phyloP scores from a whole-genome alignment of 176 grass and related monocot species.

The Bonia amplexicaulis region DNA sequence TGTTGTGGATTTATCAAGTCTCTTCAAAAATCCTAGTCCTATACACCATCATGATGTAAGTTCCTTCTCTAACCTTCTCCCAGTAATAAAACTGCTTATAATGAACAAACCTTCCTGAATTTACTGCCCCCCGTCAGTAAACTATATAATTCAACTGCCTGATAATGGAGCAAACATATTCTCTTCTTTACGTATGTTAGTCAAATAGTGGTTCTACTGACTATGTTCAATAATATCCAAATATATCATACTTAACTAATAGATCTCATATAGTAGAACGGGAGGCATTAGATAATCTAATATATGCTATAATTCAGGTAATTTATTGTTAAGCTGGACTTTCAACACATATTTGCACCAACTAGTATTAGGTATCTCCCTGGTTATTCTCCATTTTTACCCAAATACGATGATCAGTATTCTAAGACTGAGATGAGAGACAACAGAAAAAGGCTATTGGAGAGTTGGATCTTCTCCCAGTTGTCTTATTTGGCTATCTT shows the following conservation, averaged over 20 bases:
- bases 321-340: not conserved
- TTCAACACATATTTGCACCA: not conserved
- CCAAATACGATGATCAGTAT: conserved; percentile 11
- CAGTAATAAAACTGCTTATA: not conserved
- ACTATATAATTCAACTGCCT: not conserved
- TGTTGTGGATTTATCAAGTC: conserved; percentile 51
- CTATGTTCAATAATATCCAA: not conserved
- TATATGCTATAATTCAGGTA: not conserved
- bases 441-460: conserved; percentile 29
- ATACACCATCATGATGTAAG: conserved; percentile 72
- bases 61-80: conserved; percentile 15
- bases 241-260: not conserved
- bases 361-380: conserved; percentile 55
- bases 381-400: conserved; percentile 50
- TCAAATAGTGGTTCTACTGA: not conserved
- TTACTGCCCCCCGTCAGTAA: not conserved
- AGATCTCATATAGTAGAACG: not conserved
- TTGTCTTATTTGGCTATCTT: conserved; percentile 57
- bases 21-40: conserved; percentile 58
- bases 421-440: conserved; percentile 22
- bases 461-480: conserved; percentile 67
- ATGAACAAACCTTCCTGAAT: not conserved
- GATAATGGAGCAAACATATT: not conserved
- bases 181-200: not conserved
- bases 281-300: not conserved